Conservation (phyloP, 306 rosid species). For the Gastrolobium villosum region DNA sequence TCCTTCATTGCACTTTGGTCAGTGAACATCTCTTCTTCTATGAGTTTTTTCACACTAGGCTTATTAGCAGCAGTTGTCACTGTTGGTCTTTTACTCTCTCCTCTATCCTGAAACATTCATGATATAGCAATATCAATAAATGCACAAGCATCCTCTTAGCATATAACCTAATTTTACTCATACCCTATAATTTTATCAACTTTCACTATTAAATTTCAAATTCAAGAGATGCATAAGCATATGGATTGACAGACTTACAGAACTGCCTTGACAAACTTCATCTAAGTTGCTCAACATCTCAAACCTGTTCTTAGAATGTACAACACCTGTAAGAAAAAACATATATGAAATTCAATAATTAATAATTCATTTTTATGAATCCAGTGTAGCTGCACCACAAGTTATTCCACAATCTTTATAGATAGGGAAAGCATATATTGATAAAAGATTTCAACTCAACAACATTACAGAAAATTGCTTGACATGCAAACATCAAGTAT, state of each 20-base stretch:
- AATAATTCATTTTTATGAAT: constrained; percentile 25
- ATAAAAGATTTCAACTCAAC: constrained; percentile 34
- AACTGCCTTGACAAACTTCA: constrained; percentile 55
- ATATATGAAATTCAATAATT: constrained; percentile 43
- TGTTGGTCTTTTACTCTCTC: constrained; percentile 50
- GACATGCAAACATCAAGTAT: constrained; percentile 32
- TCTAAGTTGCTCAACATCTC: constrained; percentile 67
- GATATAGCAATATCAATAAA: constrained; percentile 34
- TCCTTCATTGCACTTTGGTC: constrained; percentile 63
- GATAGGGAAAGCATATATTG: constrained; percentile 26
- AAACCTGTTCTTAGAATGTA: constrained; percentile 68
- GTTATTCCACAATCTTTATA: constrained; percentile 17
- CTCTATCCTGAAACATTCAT: constrained; percentile 66
- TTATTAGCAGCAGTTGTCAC: constrained; percentile 56
- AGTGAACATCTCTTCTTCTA: constrained; percentile 87
- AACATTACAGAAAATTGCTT: constrained; percentile 8
- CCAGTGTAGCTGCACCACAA: constrained; percentile 33
- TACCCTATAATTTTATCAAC: constrained; percentile 4
- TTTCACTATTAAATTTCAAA: constrained; percentile 27
- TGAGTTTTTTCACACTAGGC: constrained; percentile 96
- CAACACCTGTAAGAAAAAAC: constrained; percentile 59
- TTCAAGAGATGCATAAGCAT: constrained; percentile 28
- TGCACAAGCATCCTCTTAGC: constrained; percentile 32
- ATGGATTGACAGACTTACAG: constrained; percentile 62
- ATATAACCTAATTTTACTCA: not conserved